Evolutionary conservation across 2,329 filamentous ascomycete species (phyloP).

Genomic region (Aspergillus neoniger): DNA sequence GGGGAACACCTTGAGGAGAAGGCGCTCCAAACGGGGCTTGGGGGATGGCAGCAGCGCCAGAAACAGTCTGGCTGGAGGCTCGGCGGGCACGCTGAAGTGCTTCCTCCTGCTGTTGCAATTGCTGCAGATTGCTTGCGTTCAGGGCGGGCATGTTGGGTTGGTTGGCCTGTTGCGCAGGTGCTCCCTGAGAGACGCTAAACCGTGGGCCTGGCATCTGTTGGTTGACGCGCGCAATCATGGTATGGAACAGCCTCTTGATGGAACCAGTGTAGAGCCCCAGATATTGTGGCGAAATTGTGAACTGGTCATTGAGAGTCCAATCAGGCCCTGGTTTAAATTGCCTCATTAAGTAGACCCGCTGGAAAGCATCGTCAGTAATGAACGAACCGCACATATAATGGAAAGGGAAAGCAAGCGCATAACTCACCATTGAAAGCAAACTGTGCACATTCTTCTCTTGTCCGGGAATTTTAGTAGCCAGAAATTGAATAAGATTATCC

Average conservation of each 20-base stretch:
- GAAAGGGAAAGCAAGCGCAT: neutral
- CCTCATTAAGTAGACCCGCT: conserved; percentile 49
- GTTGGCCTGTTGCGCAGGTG: conserved; percentile 23
- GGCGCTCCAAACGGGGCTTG: conserved; percentile 56
- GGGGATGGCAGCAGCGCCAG: conserved; percentile 53
- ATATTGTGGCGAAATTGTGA: conserved; percentile 46
- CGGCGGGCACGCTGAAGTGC: conserved; percentile 42
- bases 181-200: conserved; percentile 24
- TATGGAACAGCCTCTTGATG: conserved; percentile 45
- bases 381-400: conserved; percentile 9
- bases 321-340: conserved; percentile 47
- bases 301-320: conserved; percentile 46
- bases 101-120: conserved; percentile 50
- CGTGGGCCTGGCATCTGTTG: conserved; percentile 29
- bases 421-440: conserved; percentile 42
- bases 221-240: conserved; percentile 39
- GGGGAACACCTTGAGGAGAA: conserved; percentile 60
- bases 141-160: conserved; percentile 38
- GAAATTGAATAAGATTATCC: conserved; percentile 45
- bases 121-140: conserved; percentile 51
- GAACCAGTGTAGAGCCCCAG: conserved; percentile 39
- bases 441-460: conserved; percentile 43
- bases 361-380: conserved; percentile 16
- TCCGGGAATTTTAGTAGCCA: conserved; percentile 39
- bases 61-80: conserved; percentile 43